Evolutionary conservation across 192 early-diverging fungal genomes (phyloP).

Genomic region (Hyaloraphidium curvatum): DNA sequence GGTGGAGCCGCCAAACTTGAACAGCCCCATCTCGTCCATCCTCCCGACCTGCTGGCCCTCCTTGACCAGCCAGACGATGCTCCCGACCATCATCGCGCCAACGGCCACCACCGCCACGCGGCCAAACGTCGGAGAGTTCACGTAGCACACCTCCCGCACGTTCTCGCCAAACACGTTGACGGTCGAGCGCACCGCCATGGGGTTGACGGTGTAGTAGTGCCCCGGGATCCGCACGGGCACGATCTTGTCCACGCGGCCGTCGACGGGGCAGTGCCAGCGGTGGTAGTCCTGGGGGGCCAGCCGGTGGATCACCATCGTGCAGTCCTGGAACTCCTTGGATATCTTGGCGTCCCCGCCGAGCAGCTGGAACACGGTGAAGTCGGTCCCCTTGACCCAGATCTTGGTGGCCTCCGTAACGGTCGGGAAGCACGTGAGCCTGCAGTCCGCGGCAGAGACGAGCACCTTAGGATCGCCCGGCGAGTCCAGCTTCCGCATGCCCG

Average conservation of each 20-base stretch:
- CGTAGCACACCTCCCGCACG: slow-evolving; percentile 37
- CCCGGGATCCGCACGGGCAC: slow-evolving; percentile 35
- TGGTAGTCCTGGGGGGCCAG: slow-evolving; percentile 72
- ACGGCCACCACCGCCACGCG: slow-evolving; percentile 45
- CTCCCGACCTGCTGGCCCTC: slow-evolving; percentile 22
- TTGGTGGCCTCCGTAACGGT: slow-evolving; percentile 39
- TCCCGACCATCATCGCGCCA: slow-evolving; percentile 76
- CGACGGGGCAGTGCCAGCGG: slow-evolving; percentile 54
- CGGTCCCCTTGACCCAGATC: slow-evolving; percentile 65
- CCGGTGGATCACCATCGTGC: slow-evolving; percentile 43
- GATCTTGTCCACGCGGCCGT: slow-evolving; percentile 34
- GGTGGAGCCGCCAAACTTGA: slow-evolving; percentile 68
- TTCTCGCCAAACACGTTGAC: slow-evolving; percentile 69
- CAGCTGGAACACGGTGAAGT: slow-evolving; percentile 40
- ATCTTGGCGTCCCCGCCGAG: slow-evolving; percentile 24
- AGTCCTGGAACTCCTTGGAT: slow-evolving; percentile 34
- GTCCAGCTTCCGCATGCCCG: slow-evolving; percentile 24
- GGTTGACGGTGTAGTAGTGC: slow-evolving; percentile 64
- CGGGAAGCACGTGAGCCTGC: slow-evolving; percentile 42
- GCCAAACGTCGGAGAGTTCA: slow-evolving; percentile 45
- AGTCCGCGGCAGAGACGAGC: slow-evolving; percentile 55
- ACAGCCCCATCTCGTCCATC: slow-evolving; percentile 64
- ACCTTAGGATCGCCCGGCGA: slow-evolving; percentile 24
- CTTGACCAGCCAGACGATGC: slow-evolving; percentile 37
- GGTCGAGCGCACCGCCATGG: slow-evolving; percentile 51